Conservation (phyloP, 805 yeast genomes). For the Metschnikowia corniflorae region DNA sequence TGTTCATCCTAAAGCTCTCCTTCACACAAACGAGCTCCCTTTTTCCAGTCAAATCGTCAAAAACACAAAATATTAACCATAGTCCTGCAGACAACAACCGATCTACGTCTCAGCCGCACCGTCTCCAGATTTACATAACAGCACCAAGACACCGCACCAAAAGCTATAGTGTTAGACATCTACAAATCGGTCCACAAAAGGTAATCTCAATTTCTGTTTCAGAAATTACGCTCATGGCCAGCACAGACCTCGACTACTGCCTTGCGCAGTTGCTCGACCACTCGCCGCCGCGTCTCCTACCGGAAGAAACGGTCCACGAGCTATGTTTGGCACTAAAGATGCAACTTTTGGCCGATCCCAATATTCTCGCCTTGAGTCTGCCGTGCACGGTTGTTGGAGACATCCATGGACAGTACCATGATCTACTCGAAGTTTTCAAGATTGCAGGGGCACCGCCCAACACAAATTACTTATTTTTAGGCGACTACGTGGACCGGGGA, state of each 20-base stretch:
- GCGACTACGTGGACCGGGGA: conserved; percentile 96
- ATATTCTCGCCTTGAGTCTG: conserved; percentile 75
- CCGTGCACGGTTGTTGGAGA: conserved; percentile 98
- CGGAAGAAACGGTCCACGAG: conserved; percentile 38
- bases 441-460: conserved; percentile 93
- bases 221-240: no score
- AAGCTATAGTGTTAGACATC: no score
- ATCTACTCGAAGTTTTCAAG: conserved; percentile 83
- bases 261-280: conserved; percentile 39
- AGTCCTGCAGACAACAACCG: no score
- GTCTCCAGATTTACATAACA: no score
- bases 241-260: conserved; percentile 40
- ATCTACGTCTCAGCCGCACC: no score
- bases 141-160: no score
- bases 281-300: conserved; percentile 42
- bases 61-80: no score
- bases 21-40: no score
- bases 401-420: conserved; percentile 96
- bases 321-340: conserved; percentile 63
- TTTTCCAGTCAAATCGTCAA: no score
- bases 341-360: conserved; percentile 72
- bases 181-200: no score
- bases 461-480: conserved; percentile 88
- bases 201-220: no score
- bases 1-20: no score